These are phyloP conservation scores for Candida xyloterini DNA, from an alignment of 805 yeast species.

Conservation along the genomic window DNA sequence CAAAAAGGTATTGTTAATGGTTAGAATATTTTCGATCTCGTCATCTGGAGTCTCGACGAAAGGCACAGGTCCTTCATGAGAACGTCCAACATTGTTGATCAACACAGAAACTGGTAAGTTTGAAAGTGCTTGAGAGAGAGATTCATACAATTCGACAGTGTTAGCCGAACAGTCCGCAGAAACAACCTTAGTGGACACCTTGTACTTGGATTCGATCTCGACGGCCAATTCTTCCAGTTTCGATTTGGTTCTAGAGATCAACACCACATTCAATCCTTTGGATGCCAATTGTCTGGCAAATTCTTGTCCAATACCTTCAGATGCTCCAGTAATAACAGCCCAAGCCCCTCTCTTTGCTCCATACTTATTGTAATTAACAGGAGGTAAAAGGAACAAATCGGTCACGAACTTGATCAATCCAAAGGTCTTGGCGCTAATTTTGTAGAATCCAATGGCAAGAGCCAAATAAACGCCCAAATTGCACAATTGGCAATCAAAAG, in stretches of 20 bases:
- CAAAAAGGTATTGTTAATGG: conserved; percentile 83
- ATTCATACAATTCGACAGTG: conserved; percentile 50
- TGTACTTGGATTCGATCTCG: conserved; percentile 58
- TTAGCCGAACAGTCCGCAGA: conserved; percentile 80
- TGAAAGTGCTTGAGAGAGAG: conserved; percentile 44
- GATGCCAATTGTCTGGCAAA: conserved; percentile 82
- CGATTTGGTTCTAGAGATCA: conserved; percentile 79
- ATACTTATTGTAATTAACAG: conserved; percentile 58
- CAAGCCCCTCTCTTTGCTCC: conserved; percentile 76
- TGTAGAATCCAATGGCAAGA: conserved; percentile 60
- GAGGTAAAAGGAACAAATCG: conserved; percentile 64
- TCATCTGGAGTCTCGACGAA: conserved; percentile 72
- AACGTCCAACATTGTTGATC: conserved; percentile 90
- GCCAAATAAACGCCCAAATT: conserved; percentile 35
- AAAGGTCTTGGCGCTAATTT: conserved; percentile 49
- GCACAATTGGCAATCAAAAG: conserved; percentile 4
- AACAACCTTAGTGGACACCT: conserved; percentile 60
- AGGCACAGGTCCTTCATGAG: conserved; percentile 94
- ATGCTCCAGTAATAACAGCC: conserved; percentile 97
- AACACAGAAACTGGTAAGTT: conserved; percentile 67
- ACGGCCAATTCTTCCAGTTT: conserved; percentile 66
- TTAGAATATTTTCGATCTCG: conserved; percentile 77
- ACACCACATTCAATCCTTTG: conserved; percentile 76
- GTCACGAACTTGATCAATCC: conserved; percentile 51
- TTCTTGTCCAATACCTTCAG: conserved; percentile 97